Evolutionary conservation across 2,329 filamentous ascomycete genomes (phyloP).

Genomic region (Fusarium incarnatum): DNA sequence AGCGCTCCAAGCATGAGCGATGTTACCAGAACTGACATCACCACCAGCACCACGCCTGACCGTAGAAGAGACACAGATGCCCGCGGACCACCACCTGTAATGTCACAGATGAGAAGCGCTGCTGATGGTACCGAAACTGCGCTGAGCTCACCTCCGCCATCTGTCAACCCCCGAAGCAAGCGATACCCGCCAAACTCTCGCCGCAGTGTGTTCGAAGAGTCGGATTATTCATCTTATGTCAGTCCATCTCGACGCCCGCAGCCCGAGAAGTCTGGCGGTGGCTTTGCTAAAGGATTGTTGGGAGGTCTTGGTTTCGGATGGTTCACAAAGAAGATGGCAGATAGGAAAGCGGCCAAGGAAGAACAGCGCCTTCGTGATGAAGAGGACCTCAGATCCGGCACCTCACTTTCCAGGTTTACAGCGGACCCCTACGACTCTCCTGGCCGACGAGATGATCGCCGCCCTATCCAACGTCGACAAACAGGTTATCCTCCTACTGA

Average conservation of each 20-base stretch:
- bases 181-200: conserved; percentile 58
- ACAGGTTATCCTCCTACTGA: conserved; percentile 46
- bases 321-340: conserved; percentile 73
- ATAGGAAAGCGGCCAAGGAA: conserved; percentile 62
- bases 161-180: conserved; percentile 60
- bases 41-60: conserved; percentile 49
- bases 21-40: conserved; percentile 50
- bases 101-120: conserved; percentile 61
- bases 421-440: conserved; percentile 72
- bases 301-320: conserved; percentile 76
- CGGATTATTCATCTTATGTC: conserved; percentile 70
- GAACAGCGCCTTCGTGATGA: conserved; percentile 60
- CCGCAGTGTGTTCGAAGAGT: conserved; percentile 60
- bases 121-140: conserved; percentile 57
- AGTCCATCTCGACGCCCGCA: conserved; percentile 70
- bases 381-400: conserved; percentile 69
- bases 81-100: conserved; percentile 51
- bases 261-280: conserved; percentile 59
- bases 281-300: conserved; percentile 67
- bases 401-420: conserved; percentile 73
- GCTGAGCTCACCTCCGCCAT: conserved; percentile 54
- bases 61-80: conserved; percentile 49
- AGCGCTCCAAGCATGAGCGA: conserved; percentile 58
- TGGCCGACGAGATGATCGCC: conserved; percentile 52
- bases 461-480: conserved; percentile 48